A percentile compares a stretch with the other conserved stretches of the same genome.
Evolutionary conservation across 2,329 filamentous ascomycete species (phyloP).

Genomic region (Chrysoporthe austroafricana): DNA sequence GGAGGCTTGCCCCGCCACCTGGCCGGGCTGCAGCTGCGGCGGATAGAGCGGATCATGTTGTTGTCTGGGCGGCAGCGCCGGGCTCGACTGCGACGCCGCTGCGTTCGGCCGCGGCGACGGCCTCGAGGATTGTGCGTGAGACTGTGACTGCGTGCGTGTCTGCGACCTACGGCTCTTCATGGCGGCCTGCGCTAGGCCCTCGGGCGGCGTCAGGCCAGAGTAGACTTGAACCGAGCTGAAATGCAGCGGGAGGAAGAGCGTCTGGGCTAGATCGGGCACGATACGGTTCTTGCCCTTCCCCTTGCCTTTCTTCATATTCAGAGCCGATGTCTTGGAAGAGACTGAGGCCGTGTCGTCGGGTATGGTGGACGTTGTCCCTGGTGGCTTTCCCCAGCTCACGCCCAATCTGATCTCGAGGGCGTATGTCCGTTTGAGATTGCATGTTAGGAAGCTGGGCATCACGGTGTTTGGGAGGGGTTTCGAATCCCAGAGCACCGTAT

Average conservation of each 20-base stretch:
- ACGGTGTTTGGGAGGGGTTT: constrained; percentile 81
- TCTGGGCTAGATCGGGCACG: constrained; percentile 58
- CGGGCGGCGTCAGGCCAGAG: constrained; percentile 84
- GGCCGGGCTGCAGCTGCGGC: constrained; percentile 51
- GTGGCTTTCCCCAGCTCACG: constrained; percentile 70
- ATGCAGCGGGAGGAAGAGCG: constrained; percentile 76
- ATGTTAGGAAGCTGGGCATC: constrained; percentile 83
- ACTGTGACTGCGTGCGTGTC: constrained; percentile 25
- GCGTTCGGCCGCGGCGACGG: constrained; percentile 40
- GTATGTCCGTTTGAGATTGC: constrained; percentile 83
- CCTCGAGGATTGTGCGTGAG: constrained; percentile 31
- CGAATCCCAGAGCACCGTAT: constrained; percentile 72
- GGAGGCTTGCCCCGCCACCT: constrained; percentile 25
- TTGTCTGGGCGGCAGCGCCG: constrained; percentile 31
- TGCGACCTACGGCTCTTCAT: constrained; percentile 28
- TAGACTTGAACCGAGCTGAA: constrained; percentile 77
- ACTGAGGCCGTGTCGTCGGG: constrained; percentile 29
- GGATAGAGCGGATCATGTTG: constrained; percentile 59
- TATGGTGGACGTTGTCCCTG: constrained; percentile 30
- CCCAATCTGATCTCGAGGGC: constrained; percentile 83
- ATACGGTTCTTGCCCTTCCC: constrained; percentile 40
- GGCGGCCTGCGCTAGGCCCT: constrained; percentile 71
- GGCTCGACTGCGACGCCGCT: constrained; percentile 32
- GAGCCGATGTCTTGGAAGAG: constrained; percentile 17
- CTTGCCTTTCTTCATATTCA: constrained; percentile 32